Evolutionary conservation across 805 yeast genomes (phyloP), one percentile per base, ranked within the genome.

Genomic region (Pichia nanzhaoensis): DNA sequence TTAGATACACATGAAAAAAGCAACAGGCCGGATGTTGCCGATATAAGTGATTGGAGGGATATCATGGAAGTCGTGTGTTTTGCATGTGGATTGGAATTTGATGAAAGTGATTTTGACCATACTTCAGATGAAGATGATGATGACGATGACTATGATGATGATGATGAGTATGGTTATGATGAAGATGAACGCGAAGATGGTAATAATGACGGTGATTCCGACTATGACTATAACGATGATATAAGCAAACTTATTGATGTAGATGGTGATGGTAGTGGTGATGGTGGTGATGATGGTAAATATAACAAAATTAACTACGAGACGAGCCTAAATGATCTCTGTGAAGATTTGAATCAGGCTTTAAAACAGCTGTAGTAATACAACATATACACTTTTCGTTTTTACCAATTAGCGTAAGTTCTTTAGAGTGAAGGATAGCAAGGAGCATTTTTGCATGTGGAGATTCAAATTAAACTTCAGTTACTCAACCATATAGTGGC

Each of bases 1-100:
- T 45, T 61, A 2, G 49, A 47, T 7, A 14, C 39, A 8, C 32
- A 39, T 5, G 30, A 39, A 5, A 46, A 39, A 12, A 51, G 45
- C 30, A 45, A 47, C 20, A 37, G 56, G 27, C 31, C 36, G 3
- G 50, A 53, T 34, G 52, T 63, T 5, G 45, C 49, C 16, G 54
- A 53, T 41, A 50, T 61, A 19, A 54, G 64, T 3, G 50, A 52
- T 13, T 65, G 69, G 69, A 64, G 61, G 22, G 66, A 64, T 36
- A 60, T 57, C 1, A 65, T 65, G 69, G 69, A 65, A 35, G 57
- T 56, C 2, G 55, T 65, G 5, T 65, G 68, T 42, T 46, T 47
- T 5, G 41, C 46, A 13, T 55, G 61, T 28, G 66, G 63, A 1
- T 45, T 65, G 18, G 68, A 64, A 32, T 65, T 65, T 51, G 67